These are phyloP conservation scores for Russula olivacea DNA, from an alignment of 768 basidiomycete genomes.

Conservation along the genomic window DNA sequence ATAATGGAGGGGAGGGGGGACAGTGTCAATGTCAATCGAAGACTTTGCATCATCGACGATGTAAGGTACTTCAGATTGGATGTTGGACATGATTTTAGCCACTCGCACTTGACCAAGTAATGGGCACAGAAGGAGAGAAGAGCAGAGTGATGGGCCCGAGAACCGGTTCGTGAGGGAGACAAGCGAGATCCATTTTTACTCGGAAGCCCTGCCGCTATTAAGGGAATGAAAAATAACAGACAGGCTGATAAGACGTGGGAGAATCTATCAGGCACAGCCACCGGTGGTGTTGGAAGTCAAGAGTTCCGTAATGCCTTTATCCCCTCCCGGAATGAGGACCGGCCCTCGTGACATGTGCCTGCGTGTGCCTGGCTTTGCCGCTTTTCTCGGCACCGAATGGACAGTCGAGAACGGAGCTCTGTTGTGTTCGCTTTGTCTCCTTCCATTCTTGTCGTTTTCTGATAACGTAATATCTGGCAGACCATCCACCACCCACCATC, in stretches of 20 bases:
- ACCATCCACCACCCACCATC: too few species aligned
- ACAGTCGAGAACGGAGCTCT: neutral
- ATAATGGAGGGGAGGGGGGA: neutral
- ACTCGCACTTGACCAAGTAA: neutral
- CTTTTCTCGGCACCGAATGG: neutral
- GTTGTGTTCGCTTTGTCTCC: neutral
- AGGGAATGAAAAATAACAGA: neutral
- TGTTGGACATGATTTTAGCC: neutral
- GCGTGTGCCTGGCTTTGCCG: neutral
- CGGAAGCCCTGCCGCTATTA: neutral
- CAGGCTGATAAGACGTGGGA: slow-evolving; percentile 4
- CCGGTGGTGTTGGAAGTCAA: neutral
- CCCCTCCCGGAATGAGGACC: neutral
- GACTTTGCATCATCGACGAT: neutral
- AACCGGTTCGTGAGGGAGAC: neutral
- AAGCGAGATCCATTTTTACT: neutral
- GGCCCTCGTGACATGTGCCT: neutral
- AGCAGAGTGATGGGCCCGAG: neutral
- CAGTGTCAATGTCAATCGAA: neutral
- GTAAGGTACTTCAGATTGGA: neutral
- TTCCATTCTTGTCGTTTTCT: neutral
- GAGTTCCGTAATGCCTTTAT: neutral
- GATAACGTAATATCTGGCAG: neutral
- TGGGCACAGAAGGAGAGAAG: neutral
- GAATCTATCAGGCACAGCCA: neutral